These are phyloP conservation scores for Candida manassasensis DNA, from an alignment of 805 yeast genomes.

Conservation along the genomic window DNA sequence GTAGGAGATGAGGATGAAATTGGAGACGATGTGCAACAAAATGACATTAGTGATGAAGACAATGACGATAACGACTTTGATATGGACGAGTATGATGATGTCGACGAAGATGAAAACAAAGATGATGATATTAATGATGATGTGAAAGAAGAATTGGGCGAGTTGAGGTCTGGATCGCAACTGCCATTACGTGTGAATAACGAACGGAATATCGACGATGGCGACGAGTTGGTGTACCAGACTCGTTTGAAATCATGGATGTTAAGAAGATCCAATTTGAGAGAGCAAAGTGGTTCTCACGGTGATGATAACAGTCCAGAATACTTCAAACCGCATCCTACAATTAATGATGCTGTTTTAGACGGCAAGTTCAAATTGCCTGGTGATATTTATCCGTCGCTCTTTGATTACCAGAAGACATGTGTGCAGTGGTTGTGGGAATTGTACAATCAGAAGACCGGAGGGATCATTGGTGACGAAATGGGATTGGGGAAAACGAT, in stretches of 20 bases:
- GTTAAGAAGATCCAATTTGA: constrained; percentile 41
- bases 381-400: constrained; percentile 81
- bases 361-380: constrained; percentile 73
- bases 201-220: constrained; percentile 64
- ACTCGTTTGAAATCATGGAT: constrained; percentile 60
- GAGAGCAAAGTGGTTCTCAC: constrained; percentile 24
- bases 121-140: constrained; percentile 11
- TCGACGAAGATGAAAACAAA: constrained; percentile 15
- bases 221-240: constrained; percentile 65
- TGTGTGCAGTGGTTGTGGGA: constrained; percentile 99
- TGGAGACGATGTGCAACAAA: not conserved
- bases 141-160: constrained; percentile 1
- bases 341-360: constrained; percentile 66
- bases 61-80: constrained; percentile 10
- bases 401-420: constrained; percentile 92
- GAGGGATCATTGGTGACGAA: constrained; percentile 96
- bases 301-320: constrained; percentile 48
- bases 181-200: constrained; percentile 5
- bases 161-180: constrained; percentile 6
- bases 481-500: constrained; percentile 98
- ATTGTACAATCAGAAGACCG: constrained; percentile 79
- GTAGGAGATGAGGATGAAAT: constrained; percentile 9
- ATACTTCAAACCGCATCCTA: constrained; percentile 76
- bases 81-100: constrained; percentile 10
- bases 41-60: constrained; percentile 4